Base-by-base conservation (phyloP, 164 flowering plant genomes). In the Umbellularia californica region DNA sequence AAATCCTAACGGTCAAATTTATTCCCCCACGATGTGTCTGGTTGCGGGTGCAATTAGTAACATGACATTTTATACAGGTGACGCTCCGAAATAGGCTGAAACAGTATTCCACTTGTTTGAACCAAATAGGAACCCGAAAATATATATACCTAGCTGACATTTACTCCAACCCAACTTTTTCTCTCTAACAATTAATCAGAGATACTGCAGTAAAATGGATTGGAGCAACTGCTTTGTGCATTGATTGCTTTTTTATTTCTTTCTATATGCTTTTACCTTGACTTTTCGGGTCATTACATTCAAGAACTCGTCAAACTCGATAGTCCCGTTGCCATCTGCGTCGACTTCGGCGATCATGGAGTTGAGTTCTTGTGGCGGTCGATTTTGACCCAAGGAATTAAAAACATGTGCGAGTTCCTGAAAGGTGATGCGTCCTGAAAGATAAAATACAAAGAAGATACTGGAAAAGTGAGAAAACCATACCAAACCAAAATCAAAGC, bases 231-330 rank as follows among this genome's bases (percentile, higher is more conserved):
- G 35, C 35, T 30, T 41, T 7, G 47, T 41, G 11, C 9, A 41
- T 11, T 0, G 35, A 41, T 9, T 35, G 0, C 9, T 5, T 7
- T 41, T 41, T 41, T 41, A 1, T 41, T 41, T 1, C 47, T 41
- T 7, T 41, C 47, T 41, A 41, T 41, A 41, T 68, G 28, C 7
- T 55, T 28, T 65, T 30, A 84, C 89, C 91, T 85, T 88, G 78
- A 84, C 81, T 81, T 88, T 87, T 55, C 77, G 84, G 14, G 87
- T 83, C 90, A 88, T 85, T 75, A 87, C 82, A 72, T 77, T 81
- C 83, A 87, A 79, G 79, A 88, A 88, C 82, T 88, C 90, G 67
- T 73, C 82, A 75, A 87, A 83, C 27, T 85, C 90, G 12, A 88
- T 84, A 3, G 84, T 83, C 68, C 92, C 92, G 77, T 83, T 87